These are phyloP conservation scores for Cymbopogon flexuosus DNA, from an alignment of 202 grass and related monocot genomes.

Conservation along the genomic window DNA sequence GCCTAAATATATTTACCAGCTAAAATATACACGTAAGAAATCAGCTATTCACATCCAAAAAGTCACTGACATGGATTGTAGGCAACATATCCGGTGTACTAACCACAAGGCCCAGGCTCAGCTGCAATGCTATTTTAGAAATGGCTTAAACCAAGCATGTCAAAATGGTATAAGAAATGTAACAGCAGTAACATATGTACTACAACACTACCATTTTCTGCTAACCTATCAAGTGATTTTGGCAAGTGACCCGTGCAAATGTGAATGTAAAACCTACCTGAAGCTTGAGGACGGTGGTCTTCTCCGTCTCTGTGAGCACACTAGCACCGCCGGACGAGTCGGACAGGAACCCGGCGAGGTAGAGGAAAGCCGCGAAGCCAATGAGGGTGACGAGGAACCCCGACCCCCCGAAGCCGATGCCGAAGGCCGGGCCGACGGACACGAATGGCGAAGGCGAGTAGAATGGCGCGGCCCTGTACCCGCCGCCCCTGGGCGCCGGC, in stretches of 20 bases:
- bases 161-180: neutral
- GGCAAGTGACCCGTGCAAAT: neutral
- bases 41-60: conserved; percentile 12
- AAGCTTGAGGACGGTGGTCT: conserved; percentile 88
- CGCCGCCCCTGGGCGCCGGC: conserved; percentile 43
- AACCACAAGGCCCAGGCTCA: neutral
- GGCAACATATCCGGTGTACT: neutral
- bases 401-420: conserved; percentile 66
- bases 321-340: conserved; percentile 53
- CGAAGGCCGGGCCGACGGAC: conserved; percentile 49
- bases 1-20: neutral
- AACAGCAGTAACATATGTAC: neutral
- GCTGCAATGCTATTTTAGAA: conserved; percentile 2
- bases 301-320: conserved; percentile 72
- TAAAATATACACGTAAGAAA: neutral
- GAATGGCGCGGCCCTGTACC: conserved; percentile 64
- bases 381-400: conserved; percentile 58
- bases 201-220: neutral
- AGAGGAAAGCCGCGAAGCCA: conserved; percentile 65
- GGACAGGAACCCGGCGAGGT: conserved; percentile 66
- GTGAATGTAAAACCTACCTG: conserved; percentile 59
- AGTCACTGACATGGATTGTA: neutral
- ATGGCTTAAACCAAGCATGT: neutral
- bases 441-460: conserved; percentile 77
- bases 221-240: neutral